A percentile compares a stretch with the other conserved stretches of the same genome.
Evolutionary conservation across 2,329 filamentous ascomycete genomes (phyloP).

Genomic region (Beauveria pseudobassiana): DNA sequence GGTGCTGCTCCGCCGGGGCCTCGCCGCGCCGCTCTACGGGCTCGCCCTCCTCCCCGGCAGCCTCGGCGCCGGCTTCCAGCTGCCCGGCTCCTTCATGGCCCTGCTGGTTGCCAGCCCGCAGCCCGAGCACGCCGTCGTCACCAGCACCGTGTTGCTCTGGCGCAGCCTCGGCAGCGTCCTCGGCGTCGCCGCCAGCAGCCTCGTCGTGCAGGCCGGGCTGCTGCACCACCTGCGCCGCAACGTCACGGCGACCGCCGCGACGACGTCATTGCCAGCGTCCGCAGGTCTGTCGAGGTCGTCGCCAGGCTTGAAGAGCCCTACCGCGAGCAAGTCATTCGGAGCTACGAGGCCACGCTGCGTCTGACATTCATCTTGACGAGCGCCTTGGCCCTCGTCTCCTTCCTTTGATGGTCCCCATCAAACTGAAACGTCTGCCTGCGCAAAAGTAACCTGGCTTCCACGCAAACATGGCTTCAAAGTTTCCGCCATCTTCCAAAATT

Average conservation of each 20-base stretch:
- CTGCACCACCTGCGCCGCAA: constrained; percentile 48
- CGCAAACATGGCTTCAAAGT: not conserved
- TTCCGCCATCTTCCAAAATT: not conserved
- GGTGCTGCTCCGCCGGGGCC: constrained; percentile 40
- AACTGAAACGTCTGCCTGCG: constrained; percentile 44
- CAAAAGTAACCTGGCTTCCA: constrained; percentile 25
- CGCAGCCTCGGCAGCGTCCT: constrained; percentile 64
- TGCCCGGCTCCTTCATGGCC: constrained; percentile 56
- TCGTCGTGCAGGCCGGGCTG: constrained; percentile 67
- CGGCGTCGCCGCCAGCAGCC: constrained; percentile 63
- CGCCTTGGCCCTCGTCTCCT: constrained; percentile 39
- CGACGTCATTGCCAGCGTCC: constrained; percentile 43
- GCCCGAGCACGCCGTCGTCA: constrained; percentile 59
- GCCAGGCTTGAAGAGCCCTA: constrained; percentile 35
- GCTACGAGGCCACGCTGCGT: constrained; percentile 45
- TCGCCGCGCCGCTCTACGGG: constrained; percentile 46
- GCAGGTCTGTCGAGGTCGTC: constrained; percentile 49
- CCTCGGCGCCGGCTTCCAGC: constrained; percentile 56
- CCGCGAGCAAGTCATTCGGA: constrained; percentile 45
- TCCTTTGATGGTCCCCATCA: constrained; percentile 43
- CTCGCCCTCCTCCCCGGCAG: constrained; percentile 48
- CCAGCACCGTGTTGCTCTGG: constrained; percentile 64
- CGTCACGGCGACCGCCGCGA: constrained; percentile 54
- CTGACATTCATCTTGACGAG: constrained; percentile 38
- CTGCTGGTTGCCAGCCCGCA: constrained; percentile 53